A percentile compares a stretch with the other conserved stretches of the same genome.
Evolutionary conservation across 805 yeast species (phyloP).

Genomic region (Starmerella vaccinii): DNA sequence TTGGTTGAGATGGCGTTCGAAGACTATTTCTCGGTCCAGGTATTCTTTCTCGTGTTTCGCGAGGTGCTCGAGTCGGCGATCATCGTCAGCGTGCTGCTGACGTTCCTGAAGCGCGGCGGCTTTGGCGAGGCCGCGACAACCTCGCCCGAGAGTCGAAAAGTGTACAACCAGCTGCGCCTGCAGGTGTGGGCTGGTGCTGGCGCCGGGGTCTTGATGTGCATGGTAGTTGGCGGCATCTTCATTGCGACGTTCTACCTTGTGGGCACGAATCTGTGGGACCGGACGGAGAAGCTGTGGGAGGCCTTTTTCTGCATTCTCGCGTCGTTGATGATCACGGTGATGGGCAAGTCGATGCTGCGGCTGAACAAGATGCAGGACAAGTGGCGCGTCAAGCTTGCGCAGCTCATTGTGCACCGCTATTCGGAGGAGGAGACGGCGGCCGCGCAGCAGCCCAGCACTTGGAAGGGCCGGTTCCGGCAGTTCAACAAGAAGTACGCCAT

Average conservation of each 20-base stretch:
- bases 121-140: conserved; percentile 37
- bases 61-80: conserved; percentile 82
- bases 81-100: conserved; percentile 74
- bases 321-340: conserved; percentile 64
- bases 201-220: conserved; percentile 57
- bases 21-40: conserved; percentile 50
- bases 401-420: conserved; percentile 28
- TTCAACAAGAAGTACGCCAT: conserved; percentile 47
- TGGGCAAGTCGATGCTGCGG: conserved; percentile 77
- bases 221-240: conserved; percentile 62
- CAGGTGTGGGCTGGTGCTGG: conserved; percentile 81
- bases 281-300: conserved; percentile 84
- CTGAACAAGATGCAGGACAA: conserved; percentile 73
- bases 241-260: conserved; percentile 60
- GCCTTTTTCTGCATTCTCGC: conserved; percentile 72
- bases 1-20: conserved; percentile 18
- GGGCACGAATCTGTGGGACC: conserved; percentile 78
- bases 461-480: conserved; percentile 3
- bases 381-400: conserved; percentile 58
- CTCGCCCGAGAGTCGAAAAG: conserved; percentile 14
- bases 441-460: not conserved
- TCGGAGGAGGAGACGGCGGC: conserved; percentile 2
- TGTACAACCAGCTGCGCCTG: conserved; percentile 40
- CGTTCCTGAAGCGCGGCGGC: conserved; percentile 68
- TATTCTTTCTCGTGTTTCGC: conserved; percentile 83